Evolutionary conservation across 768 basidiomycete species (phyloP), one percentile per base, ranked within the genome.

Genomic region (Hypholoma fasciculare): DNA sequence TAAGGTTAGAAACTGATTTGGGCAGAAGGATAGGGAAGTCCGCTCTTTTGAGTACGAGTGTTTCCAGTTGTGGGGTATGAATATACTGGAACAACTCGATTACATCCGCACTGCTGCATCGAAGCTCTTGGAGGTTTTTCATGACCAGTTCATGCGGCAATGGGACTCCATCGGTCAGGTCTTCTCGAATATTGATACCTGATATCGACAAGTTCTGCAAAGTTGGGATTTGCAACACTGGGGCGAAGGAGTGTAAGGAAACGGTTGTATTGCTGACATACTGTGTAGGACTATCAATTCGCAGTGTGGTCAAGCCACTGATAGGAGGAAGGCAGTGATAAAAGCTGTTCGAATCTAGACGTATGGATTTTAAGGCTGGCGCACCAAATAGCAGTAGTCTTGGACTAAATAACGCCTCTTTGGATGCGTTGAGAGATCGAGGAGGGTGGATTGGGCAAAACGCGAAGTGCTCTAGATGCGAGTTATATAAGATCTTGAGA

Each of bases 61-160:
- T 44, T 38, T 58, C 30, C 4, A 58, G 49, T 16, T 20, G 23
- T 1, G 57, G 57, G 11, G 50, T 58, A 5, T 52, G 13, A 23
- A 44, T 46, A 42, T 50, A 47, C 54, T 55, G 36, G 3, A 60
- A 26, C 5, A 55, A 48, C 8, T 49, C 14, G n/a, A 60, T 36
- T 7, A 13, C 12, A 2, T 49, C 16, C 16, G 38, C 27, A 20
- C 40, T 49, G 26, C 58, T 39, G 19, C 50, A 60, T 4, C 58
- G 53, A 19, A 60, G 42, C 17, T 60, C 53, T 20, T 46, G 51
- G 30, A 60, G 40, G 20, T 23, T 43, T 13, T 36, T 37, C 58
- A 60, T 55, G 4, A 16, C 40, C 40, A 42, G 13, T 16, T 7
- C 17, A 6, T 14, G 2, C n/a, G n/a, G n/a, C n/a, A n/a, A n/a